These are phyloP conservation scores for Larix sibirica DNA, from an alignment of 83 land plant species.

Conservation along the genomic window DNA sequence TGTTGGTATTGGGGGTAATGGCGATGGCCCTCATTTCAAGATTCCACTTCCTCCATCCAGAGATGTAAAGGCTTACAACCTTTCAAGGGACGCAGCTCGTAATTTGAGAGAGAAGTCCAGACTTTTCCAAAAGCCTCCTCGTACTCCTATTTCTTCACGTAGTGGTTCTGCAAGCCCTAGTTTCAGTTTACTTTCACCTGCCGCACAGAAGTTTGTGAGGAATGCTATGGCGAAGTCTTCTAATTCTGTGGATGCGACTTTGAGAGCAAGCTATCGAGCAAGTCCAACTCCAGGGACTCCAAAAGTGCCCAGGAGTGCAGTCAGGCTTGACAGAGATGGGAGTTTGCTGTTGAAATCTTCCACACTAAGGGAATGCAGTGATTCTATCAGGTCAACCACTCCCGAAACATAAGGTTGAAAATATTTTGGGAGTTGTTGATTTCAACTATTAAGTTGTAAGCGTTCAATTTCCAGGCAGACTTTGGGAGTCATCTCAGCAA, in stretches of 20 bases:
- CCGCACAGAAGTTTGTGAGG: conserved; percentile 97
- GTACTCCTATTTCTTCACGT: conserved; percentile 69
- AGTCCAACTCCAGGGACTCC: conserved; percentile 75
- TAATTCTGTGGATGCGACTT: conserved; percentile 77
- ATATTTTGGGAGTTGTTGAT: too few species aligned
- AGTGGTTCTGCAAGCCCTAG: conserved; percentile 79
- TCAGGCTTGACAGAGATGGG: conserved; percentile 66
- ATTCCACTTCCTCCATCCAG: conserved; percentile 85
- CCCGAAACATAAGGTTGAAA: background rate
- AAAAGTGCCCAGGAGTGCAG: conserved; percentile 55
- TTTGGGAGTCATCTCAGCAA: too few species aligned
- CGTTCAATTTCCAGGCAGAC: too few species aligned
- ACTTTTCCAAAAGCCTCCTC: conserved; percentile 61
- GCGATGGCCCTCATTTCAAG: conserved; percentile 87
- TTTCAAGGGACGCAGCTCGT: conserved; percentile 93
- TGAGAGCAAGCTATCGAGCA: conserved; percentile 89
- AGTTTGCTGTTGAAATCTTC: conserved; percentile 60
- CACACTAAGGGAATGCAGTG: conserved; percentile 35
- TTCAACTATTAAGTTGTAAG: too few species aligned
- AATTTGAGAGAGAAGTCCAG: conserved; percentile 86
- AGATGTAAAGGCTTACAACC: conserved; percentile 84
- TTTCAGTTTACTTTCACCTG: conserved; percentile 69
- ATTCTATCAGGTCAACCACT: conserved; percentile 13
- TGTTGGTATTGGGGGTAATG: conserved; percentile 75
- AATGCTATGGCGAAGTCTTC: conserved; percentile 88